Conservation (phyloP, 169 alveolate species). For the Fabrea salina region DNA sequence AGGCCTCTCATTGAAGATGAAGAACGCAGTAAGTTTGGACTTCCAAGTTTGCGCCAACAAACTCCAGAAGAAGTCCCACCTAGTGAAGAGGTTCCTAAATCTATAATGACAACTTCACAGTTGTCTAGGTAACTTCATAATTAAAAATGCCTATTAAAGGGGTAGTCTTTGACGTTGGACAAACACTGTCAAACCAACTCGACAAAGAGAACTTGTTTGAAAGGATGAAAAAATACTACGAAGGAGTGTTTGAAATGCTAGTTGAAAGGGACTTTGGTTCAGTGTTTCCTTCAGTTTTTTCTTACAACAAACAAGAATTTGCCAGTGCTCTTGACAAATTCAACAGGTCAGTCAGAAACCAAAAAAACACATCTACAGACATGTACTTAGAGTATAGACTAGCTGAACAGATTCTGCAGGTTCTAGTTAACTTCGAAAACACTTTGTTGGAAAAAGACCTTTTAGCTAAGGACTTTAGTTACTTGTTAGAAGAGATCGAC, state of each 20-base stretch:
- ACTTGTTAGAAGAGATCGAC: not conserved
- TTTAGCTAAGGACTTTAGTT: not conserved
- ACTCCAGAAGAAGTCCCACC: too few species aligned
- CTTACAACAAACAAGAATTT: not conserved
- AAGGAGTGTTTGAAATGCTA: not conserved
- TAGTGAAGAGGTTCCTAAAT: too few species aligned
- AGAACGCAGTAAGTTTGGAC: not conserved
- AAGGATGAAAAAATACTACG: not conserved
- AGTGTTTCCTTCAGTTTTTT: not conserved
- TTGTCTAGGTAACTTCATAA: too few species aligned
- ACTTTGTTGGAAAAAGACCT: too few species aligned
- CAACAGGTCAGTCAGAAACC: not conserved
- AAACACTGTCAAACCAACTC: conserved; percentile 7
- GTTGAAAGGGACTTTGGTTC: not conserved
- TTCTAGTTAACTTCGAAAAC: not conserved
- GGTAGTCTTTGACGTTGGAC: conserved; percentile 31
- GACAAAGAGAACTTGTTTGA: conserved; percentile 12
- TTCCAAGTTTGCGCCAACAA: not conserved
- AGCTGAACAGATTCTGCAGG: not conserved
- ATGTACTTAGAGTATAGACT: conserved; percentile 10
- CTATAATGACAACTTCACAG: too few species aligned
- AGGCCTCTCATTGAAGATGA: conserved; percentile 20
- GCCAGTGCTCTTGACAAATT: not conserved
- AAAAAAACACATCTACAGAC: conserved; percentile 21
- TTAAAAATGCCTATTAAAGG: conserved; percentile 22